These are phyloP conservation scores for Colletotrichum australisinense DNA, from an alignment of 2,329 filamentous ascomycete genomes.

Conservation along the genomic window DNA sequence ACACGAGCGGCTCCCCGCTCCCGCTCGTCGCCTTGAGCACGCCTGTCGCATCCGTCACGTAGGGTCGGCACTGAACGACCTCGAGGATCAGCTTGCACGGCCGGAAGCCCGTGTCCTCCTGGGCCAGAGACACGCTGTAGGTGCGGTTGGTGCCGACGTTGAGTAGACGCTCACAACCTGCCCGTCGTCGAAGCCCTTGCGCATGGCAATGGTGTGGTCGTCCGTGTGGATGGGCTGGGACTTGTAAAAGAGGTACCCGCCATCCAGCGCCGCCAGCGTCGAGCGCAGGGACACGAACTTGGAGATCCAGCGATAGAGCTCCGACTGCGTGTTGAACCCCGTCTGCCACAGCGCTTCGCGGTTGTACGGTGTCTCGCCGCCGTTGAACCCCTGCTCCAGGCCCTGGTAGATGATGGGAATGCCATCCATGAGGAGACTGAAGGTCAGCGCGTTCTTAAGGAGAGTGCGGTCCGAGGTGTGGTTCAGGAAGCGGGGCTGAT, in stretches of 20 bases:
- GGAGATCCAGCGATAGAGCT: slow-evolving; percentile 54
- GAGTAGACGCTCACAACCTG: slow-evolving; percentile 33
- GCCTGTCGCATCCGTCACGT: slow-evolving; percentile 29
- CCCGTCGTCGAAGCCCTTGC: slow-evolving; percentile 25
- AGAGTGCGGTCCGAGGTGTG: slow-evolving; percentile 64
- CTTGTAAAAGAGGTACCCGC: slow-evolving; percentile 31
- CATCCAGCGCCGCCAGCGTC: slow-evolving; percentile 19
- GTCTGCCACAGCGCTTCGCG: slow-evolving; percentile 71
- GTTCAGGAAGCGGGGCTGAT: slow-evolving; percentile 64
- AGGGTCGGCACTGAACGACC: slow-evolving; percentile 26
- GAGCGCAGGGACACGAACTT: slow-evolving; percentile 26
- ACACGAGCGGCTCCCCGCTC: slow-evolving; percentile 30
- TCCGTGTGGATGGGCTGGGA: slow-evolving; percentile 14
- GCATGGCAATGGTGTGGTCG: slow-evolving; percentile 27
- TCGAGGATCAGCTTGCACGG: slow-evolving; percentile 30
- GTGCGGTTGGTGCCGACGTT: slow-evolving; percentile 27
- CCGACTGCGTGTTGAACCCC: slow-evolving; percentile 55
- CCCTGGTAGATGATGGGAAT: slow-evolving; percentile 75
- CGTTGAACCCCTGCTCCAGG: slow-evolving; percentile 70
- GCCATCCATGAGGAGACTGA: slow-evolving; percentile 70
- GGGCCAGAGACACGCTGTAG: slow-evolving; percentile 13
- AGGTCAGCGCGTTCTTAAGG: slow-evolving; percentile 71
- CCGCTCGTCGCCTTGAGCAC: slow-evolving; percentile 22
- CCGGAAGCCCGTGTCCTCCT: slow-evolving; percentile 28
- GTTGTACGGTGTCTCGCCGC: slow-evolving; percentile 59